Evolutionary conservation across 257 asterid species (phyloP).

Genomic region (Petunia axillaris): DNA sequence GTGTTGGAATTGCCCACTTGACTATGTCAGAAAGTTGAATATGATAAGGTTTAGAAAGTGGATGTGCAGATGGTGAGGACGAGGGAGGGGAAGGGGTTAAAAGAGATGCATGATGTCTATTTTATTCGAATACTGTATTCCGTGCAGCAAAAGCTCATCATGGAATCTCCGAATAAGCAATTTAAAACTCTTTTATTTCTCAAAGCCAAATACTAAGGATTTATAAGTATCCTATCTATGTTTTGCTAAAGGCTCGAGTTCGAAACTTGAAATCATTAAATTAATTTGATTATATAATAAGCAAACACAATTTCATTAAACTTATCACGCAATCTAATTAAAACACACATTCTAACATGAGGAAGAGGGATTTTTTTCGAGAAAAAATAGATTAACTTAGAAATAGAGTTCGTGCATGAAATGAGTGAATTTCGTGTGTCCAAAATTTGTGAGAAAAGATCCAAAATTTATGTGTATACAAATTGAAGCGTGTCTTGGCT

Average conservation of each 20-base stretch:
- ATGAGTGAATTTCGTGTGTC: no score
- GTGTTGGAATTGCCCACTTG: background rate
- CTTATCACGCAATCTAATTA: background rate
- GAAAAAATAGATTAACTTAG: background rate
- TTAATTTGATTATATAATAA: no score
- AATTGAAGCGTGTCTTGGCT: no score
- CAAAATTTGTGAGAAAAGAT: no score
- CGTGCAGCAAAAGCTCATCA: background rate
- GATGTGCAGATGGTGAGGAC: background rate
- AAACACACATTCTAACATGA: no score
- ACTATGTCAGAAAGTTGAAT: constrained; percentile 4
- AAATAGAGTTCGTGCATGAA: no score
- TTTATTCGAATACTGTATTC: background rate
- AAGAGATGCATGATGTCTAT: background rate
- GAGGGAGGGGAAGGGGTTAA: no score
- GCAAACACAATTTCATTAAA: background rate
- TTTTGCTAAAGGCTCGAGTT: background rate
- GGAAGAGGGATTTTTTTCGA: background rate
- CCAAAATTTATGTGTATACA: no score
- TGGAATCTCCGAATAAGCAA: background rate
- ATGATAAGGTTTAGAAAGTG: background rate
- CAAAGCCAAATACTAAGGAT: no score
- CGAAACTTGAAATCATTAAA: background rate
- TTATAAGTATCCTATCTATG: no score
- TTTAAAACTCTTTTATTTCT: background rate